Base-by-base conservation (phyloP, 305 asterid genomes). In the Euphrasia arctica region DNA sequence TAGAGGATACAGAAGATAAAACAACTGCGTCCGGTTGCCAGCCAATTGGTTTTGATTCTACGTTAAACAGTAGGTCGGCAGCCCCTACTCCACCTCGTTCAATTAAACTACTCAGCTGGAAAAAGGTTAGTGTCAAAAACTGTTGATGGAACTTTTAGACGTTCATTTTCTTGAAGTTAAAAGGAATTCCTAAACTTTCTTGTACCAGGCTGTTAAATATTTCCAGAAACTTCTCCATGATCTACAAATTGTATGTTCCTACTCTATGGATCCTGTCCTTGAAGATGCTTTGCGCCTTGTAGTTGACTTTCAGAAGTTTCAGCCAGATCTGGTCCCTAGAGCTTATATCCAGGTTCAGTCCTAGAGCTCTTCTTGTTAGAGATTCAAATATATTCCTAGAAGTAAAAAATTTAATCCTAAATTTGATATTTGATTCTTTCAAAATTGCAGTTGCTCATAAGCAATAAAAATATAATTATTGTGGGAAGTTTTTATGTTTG, bases 81-180 rank as follows among this genome's bases (percentile, higher is more conserved):
- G 89, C 99, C 68, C 99, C 99, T 50, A 86, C 97, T 75, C 97
- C 99, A 63, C 99, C 99, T 48, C 97, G 99, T 67, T 75, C 95
- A 49, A 78, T 90, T 54, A 82, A 82, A 76, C 79, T 91, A 36
- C 86, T 90, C 47, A 79, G 97, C 88, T 93, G 99, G 99, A 86
- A 76, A 73, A 74, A 83, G 92, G 99, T 88, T 58, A 67, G 84
- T 63, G 54, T 58, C 70, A 47, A 12, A 32, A 68, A 60, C 72
- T 73, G 57, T 47, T 43, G 3, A 12, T 65, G 69, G 63, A 63
- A 60, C 36, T 50, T 65, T 59, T 60, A 7, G 34, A 45, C 58
- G 49, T 60, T 45, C 22, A 72, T 42, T 32, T 62, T 58, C 41
- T 15, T 10, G 69, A 59, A 36, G 43, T 60, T 52, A 41, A 58